These are phyloP conservation scores for Nyssa sinensis DNA, from an alignment of 148 eudicot genomes.

Conservation along the genomic window DNA sequence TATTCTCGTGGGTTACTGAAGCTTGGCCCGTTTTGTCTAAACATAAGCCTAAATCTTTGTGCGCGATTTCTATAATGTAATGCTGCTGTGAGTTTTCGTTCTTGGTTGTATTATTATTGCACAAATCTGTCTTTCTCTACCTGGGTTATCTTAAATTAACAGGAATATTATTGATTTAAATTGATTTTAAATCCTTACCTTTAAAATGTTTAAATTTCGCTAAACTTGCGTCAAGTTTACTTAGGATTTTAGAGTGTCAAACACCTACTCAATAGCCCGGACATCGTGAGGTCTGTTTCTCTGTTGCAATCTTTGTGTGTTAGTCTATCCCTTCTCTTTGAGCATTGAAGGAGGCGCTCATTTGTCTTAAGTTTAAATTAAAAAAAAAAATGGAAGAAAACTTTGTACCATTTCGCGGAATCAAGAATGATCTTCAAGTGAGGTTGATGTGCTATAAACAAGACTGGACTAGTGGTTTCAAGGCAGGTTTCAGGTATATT, in stretches of 20 bases:
- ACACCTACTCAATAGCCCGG: too few relatives aligned
- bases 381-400: constrained; percentile 65
- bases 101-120: neutral
- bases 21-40: neutral
- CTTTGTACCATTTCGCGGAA: constrained; percentile 78
- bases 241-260: too few relatives aligned
- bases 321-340: neutral
- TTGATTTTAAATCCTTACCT: neutral
- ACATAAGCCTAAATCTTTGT: too few relatives aligned
- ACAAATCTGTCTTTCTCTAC: neutral
- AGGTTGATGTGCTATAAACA: constrained; percentile 74
- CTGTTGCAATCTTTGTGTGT: neutral
- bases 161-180: too few relatives aligned
- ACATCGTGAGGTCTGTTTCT: too few relatives aligned
- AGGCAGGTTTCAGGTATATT: constrained; percentile 74
- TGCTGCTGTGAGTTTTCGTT: neutral
- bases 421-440: constrained; percentile 70
- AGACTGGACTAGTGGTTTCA: constrained; percentile 79
- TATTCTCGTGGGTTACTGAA: neutral
- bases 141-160: neutral
- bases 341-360: neutral
- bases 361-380: neutral
- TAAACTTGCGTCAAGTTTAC: too few relatives aligned
- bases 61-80: neutral
- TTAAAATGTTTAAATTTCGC: too few relatives aligned